Percentiles rank a stretch among this genome's conserved stretches.
phyloP scores from a whole-genome alignment of 495 filamentous ascomycete species.

The Rhypophila decipiens region DNA sequence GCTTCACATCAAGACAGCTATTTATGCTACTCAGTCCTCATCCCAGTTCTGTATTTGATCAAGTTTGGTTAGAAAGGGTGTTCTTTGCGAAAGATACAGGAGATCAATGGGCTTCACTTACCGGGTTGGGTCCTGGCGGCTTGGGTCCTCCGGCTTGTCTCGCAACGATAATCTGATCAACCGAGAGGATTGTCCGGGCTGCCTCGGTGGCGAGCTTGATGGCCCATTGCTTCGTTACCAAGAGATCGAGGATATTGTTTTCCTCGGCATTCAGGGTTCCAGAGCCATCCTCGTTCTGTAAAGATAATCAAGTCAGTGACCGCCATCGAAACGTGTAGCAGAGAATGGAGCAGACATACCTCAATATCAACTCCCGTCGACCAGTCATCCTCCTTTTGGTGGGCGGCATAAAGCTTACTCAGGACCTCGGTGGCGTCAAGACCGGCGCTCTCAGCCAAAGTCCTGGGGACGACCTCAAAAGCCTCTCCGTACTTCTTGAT shows the following conservation, averaged over 20 bases:
- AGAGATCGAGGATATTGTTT: constrained; percentile 85
- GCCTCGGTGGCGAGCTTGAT: constrained; percentile 95
- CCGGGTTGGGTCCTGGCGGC: constrained; percentile 82
- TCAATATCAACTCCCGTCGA: constrained; percentile 91
- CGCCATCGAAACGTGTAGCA: neutral
- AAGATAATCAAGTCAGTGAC: constrained; percentile 7
- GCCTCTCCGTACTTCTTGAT: constrained; percentile 97
- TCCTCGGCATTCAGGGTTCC: constrained; percentile 85
- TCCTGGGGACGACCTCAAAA: constrained; percentile 93
- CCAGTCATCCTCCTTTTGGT: constrained; percentile 82
- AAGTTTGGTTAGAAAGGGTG: constrained; percentile 20
- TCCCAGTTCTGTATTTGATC: constrained; percentile 79
- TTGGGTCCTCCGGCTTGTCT: constrained; percentile 97
- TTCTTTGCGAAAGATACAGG: neutral
- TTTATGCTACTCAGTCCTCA: constrained; percentile 83
- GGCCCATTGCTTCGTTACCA: constrained; percentile 88
- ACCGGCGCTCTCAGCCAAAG: constrained; percentile 87
- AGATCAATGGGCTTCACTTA: constrained; percentile 16
- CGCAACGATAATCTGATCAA: constrained; percentile 99
- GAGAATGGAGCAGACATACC: constrained; percentile 31
- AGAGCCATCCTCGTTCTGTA: constrained; percentile 60
- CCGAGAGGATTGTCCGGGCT: constrained; percentile 86
- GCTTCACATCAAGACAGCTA: too few relatives aligned
- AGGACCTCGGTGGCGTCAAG: constrained; percentile 94
- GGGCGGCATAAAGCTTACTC: constrained; percentile 84